Base-by-base conservation (phyloP, 164 flowering plant species). In the Malania oleifera region DNA sequence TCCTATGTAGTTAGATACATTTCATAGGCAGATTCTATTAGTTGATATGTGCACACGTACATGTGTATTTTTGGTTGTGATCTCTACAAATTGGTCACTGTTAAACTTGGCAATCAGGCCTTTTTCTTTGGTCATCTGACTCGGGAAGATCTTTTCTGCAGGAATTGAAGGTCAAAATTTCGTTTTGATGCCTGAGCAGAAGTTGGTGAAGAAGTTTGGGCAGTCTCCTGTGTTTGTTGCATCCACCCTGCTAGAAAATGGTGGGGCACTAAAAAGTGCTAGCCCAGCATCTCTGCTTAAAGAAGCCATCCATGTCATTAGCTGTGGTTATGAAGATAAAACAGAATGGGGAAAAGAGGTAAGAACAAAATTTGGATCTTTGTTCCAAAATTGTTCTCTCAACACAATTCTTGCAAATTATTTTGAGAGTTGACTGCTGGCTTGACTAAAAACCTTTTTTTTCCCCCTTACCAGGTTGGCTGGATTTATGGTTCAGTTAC, bases 321-420 rank as follows among this genome's bases (percentile, higher is more conserved):
- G 89, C 67, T 86, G 93, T 68, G 89, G 83, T 24, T 86, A 82
- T 59, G 93, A 84, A 67, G 86, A 84, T 49, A 84, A 79, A 67
- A 80, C 89, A 25, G 93, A 86, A 37, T 86, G 93, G 93, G 91
- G 89, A 53, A 84, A 80, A 64, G 89, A 84, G 81, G 89, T 83
- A 74, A 71, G 18, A 15, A 39, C 14, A 37, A 23, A 8, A 10
- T 34, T 13, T 22, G 37, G 28, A 28, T 20, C 39, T 52, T 27
- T 24, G 11, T n/a, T 4, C 49, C 43, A 7, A 18, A 6, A 35
- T 35, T 31, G 7, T 34, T 49, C 5, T 20, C 24, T 48, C 28
- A 22, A 35, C 31, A 28, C 5, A 4, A 31, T 9, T 31, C 35
- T 9, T 31, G 9, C 9, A 9, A 24, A 23, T 22, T 29, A 22